Percentiles rank a stretch among this genome's conserved stretches.
Conservation (phyloP, 2,329 filamentous ascomycete species). For the Epicoccum nigrum region DNA sequence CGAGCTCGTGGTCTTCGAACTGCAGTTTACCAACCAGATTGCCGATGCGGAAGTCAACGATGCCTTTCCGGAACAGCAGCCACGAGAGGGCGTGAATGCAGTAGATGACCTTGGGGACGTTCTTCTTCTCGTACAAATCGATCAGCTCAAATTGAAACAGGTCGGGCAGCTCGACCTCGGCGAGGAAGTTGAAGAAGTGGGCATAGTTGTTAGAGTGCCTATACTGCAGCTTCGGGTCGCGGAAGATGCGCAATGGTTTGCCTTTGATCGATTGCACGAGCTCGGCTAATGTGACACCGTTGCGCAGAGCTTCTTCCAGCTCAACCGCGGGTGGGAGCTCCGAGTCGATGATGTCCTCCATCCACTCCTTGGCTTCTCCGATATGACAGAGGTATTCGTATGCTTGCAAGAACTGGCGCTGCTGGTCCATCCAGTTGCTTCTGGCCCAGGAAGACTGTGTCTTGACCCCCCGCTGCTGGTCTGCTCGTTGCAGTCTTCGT, state of each 20-base stretch:
- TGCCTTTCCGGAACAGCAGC: constrained; percentile 93
- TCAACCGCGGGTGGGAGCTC: constrained; percentile 91
- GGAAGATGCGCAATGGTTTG: constrained; percentile 80
- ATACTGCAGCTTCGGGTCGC: constrained; percentile 83
- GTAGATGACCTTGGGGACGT: constrained; percentile 98
- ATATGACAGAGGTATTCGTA: constrained; percentile 99
- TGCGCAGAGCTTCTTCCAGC: constrained; percentile 86
- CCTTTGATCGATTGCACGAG: constrained; percentile 87
- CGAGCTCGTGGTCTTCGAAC: constrained; percentile 96
- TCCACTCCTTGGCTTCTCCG: constrained; percentile 98
- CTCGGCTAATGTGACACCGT: constrained; percentile 94
- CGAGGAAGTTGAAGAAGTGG: constrained; percentile 91
- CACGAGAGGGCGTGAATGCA: constrained; percentile 97
- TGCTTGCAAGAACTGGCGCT: constrained; percentile 92
- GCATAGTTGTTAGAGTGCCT: constrained; percentile 98
- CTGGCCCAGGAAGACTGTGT: constrained; percentile 70
- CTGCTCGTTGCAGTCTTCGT: constrained; percentile 76
- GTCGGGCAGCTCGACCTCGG: constrained; percentile 90
- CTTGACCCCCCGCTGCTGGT: constrained; percentile 60
- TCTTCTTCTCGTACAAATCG: constrained; percentile 99
- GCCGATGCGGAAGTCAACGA: constrained; percentile 93
- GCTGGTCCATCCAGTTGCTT: constrained; percentile 98
- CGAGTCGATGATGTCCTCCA: constrained; percentile 86
- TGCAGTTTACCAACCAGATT: constrained; percentile 96
- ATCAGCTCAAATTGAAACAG: constrained; percentile 97